These are phyloP conservation scores for Solanum medicagineum DNA, from an alignment of 257 asterid genomes.

Conservation along the genomic window DNA sequence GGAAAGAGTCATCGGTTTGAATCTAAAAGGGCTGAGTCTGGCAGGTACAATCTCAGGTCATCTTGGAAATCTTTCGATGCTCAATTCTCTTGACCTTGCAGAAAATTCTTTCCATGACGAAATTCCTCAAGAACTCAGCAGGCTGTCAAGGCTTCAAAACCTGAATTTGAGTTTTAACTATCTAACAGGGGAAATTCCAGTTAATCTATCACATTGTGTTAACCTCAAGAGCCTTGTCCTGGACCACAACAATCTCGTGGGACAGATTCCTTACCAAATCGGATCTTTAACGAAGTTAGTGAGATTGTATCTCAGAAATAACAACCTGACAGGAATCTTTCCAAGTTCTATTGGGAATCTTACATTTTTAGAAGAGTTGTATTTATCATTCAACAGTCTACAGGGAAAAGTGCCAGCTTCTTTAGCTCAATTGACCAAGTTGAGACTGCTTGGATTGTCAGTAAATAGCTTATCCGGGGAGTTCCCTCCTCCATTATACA, in stretches of 20 bases:
- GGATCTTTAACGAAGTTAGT: slow-evolving; percentile 7
- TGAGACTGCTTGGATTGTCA: slow-evolving; percentile 10
- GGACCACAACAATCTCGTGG: slow-evolving; percentile 22
- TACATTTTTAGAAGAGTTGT: slow-evolving; percentile 20
- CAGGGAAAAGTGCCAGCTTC: slow-evolving; percentile 23
- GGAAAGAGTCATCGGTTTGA: slow-evolving; percentile 21
- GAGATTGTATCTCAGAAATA: slow-evolving; percentile 21
- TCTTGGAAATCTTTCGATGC: slow-evolving; percentile 28
- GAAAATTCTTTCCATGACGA: slow-evolving; percentile 22
- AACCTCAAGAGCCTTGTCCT: slow-evolving; percentile 14
- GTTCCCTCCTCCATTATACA: slow-evolving; percentile 26
- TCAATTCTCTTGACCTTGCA: slow-evolving; percentile 26
- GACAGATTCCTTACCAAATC: slow-evolving; percentile 8
- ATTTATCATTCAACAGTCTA: slow-evolving; percentile 25
- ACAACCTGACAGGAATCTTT: slow-evolving; percentile 36
- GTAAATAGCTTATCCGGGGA: slow-evolving; percentile 22
- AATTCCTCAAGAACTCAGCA: slow-evolving; percentile 12
- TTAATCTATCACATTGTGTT: slow-evolving; percentile 11
- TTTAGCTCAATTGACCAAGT: slow-evolving; percentile 8
- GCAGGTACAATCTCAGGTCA: slow-evolving; percentile 24
- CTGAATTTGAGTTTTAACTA: not conserved
- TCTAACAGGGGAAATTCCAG: slow-evolving; percentile 10
- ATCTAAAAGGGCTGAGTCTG: slow-evolving; percentile 12
- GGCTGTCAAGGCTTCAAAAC: slow-evolving; percentile 12
- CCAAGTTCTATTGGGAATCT: slow-evolving; percentile 42